Base-by-base conservation (phyloP, 176 grass and related monocot species). In the Secale cereale region DNA sequence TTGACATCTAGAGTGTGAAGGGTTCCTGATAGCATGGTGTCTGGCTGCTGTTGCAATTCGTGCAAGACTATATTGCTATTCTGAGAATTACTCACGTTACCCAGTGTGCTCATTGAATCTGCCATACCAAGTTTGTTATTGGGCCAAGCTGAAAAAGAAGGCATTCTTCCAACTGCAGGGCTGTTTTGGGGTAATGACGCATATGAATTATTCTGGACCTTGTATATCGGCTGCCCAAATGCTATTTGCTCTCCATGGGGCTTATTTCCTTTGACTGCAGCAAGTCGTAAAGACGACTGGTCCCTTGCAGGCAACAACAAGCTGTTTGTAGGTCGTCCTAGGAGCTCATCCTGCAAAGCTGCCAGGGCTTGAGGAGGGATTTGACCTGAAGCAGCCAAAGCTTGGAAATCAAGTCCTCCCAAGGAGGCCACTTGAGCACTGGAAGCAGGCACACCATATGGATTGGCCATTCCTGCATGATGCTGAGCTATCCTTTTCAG, bases 401-500 rank as follows among this genome's bases (percentile, higher is more conserved):
- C 70, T 86, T 97, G 91, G 48, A 97, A 94, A 86, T 99, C 97
- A 43, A 97, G 82, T 77, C 92, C 91, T 84, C 92, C 94, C 77
- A 99, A 81, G 26, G 88, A 87, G 71, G 82, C 36, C 17, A 83
- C 75, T 88, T 94, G 94, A 89, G 78, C 85, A 89, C 86, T 97
- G 83, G 97, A 91, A 84, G 86, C 37, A 84, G 92, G 70, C 13
- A 71, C 85, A 83, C 87, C 90, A 88, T 97, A 99, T 28, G 94
- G 79, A 89, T 92, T 93, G 80, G 70, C 22, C 85, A 96, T 89
- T 63, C 88, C 88, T 46, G 86, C 85, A 80, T 97, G 97, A 72
- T 97, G 97, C 85, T 99, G 93, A 29, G 97, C 87, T 79, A 96
- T 80, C 89, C 94, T 94, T 87, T 99, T 99, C 30, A 99, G 87